phyloP scores from a whole-genome alignment of 2,329 filamentous ascomycete genomes.

The Keithomyces neogunnii region DNA sequence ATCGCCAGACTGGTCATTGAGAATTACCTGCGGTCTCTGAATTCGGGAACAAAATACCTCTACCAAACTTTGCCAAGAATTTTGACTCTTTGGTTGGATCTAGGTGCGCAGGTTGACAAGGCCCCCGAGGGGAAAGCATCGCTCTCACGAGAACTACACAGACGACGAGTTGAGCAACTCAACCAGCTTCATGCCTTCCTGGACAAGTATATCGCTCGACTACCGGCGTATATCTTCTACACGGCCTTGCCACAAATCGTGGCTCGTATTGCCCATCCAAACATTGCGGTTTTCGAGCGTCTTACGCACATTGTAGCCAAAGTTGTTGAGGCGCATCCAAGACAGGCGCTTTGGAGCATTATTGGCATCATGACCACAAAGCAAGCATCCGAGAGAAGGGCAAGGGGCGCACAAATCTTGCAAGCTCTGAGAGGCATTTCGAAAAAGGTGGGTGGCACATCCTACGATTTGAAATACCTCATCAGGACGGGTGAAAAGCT shows the following conservation, averaged over 20 bases:
- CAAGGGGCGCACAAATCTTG: conserved; percentile 44
- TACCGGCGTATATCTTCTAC: conserved; percentile 73
- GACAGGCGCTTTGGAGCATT: conserved; percentile 85
- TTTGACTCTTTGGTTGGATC: conserved; percentile 87
- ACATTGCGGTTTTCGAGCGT: conserved; percentile 66
- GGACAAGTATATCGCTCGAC: conserved; percentile 65
- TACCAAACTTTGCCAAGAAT: conserved; percentile 90
- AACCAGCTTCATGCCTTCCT: conserved; percentile 64
- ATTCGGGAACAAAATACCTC: conserved; percentile 87
- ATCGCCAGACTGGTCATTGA: conserved; percentile 83
- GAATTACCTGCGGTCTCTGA: conserved; percentile 81
- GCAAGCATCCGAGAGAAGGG: conserved; percentile 56
- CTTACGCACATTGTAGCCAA: conserved; percentile 75
- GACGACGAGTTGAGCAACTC: conserved; percentile 56
- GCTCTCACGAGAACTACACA: conserved; percentile 42
- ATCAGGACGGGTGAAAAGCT: conserved; percentile 75
- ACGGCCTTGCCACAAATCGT: conserved; percentile 85
- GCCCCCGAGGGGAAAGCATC: conserved; percentile 46
- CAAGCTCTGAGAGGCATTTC: conserved; percentile 36
- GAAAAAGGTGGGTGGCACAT: conserved; percentile 42
- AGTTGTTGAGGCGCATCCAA: conserved; percentile 80
- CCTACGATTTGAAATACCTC: conserved; percentile 58
- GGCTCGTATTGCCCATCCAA: conserved; percentile 86
- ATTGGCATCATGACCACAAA: conserved; percentile 79
- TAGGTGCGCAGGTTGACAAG: conserved; percentile 68